phyloP scores from a whole-genome alignment of 768 basidiomycete genomes.

The Tulasnella sp. region DNA sequence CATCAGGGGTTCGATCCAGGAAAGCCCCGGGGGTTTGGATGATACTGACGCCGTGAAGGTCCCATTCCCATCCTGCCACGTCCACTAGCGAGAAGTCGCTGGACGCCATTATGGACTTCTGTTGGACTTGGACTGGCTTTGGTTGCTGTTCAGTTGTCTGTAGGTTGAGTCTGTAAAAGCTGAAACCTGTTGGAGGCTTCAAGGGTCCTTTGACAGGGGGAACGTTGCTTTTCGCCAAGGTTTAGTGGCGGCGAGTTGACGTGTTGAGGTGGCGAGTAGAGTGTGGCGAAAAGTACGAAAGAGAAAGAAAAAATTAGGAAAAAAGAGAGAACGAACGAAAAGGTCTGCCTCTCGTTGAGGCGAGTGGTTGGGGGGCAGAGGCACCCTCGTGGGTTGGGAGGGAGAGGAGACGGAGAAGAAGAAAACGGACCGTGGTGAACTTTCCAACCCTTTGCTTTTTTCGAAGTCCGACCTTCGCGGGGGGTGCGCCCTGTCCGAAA shows the following conservation, averaged over 20 bases:
- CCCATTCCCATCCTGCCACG: slow-evolving; percentile 60
- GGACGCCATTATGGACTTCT: neutral
- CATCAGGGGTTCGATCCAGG: neutral
- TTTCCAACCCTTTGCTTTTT: neutral
- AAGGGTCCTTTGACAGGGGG: slow-evolving; percentile 8
- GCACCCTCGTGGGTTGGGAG: neutral
- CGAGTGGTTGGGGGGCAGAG: neutral
- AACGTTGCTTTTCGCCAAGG: neutral
- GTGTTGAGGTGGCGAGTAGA: neutral
- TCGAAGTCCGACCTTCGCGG: neutral
- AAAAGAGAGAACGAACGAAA: neutral
- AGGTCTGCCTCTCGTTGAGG: neutral
- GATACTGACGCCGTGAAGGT: slow-evolving; percentile 63
- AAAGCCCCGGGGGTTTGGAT: neutral
- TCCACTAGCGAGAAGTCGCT: slow-evolving; percentile 17
- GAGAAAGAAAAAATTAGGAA: neutral
- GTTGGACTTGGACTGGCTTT: neutral
- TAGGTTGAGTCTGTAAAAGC: neutral
- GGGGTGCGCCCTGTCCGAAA: neutral
- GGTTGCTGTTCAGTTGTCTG: neutral
- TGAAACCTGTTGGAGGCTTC: neutral
- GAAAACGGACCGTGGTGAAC: neutral
- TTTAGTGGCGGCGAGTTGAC: neutral
- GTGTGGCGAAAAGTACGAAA: neutral
- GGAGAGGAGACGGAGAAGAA: neutral